Base-by-base conservation (phyloP, 352 stramenopile genomes). In the Phytopythium oedochilum region DNA sequence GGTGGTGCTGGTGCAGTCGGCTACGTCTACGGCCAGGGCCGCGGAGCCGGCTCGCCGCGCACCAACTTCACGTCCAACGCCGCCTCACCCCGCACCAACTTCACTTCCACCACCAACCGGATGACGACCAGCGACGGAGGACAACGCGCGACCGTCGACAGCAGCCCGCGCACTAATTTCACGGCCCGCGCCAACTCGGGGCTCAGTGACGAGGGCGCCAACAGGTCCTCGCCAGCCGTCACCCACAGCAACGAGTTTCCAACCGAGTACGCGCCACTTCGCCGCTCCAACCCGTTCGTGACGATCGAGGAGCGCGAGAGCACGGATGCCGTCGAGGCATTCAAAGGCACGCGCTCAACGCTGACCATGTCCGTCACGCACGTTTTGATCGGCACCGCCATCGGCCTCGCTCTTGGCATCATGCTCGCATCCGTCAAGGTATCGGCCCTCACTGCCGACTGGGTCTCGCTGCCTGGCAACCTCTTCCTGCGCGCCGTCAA, bases 401-500 rank as follows among this genome's bases (percentile, higher is more conserved):
- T 83, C 3, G 83, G 80, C 2, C 56, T 91, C 20, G 68, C 40
- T 0, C 63, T 91, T 0, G 78, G 83, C 15, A 59, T 92, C 26
- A 23, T 83, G 14, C 67, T 89, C 28, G 63, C 60, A 4, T 53
- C 67, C 2, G 12, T 85, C 10, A 59, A 72, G n/a, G 61, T 87
- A 9, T 83, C 75, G 3, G n/a, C 61, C 7, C 40, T 80, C 3
- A 58, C 63, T 0, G 72, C 74, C 11, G 53, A 73, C 35, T 88
- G 77, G 79, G 73, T 94, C 22, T 64, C 74, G n/a, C 56, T 92
- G 18, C 84, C 84, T 0, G 82, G 84, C 0, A 75, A 92, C 9
- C 61, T 94, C 42, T 94, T 92, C 57, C 57, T 91, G 10, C 74
- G 84, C 26, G 84, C 79, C 7, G 64, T 92, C 34, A 91, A 87